Conservation (phyloP, 805 yeast genomes). For the Kazachstania viticola region DNA sequence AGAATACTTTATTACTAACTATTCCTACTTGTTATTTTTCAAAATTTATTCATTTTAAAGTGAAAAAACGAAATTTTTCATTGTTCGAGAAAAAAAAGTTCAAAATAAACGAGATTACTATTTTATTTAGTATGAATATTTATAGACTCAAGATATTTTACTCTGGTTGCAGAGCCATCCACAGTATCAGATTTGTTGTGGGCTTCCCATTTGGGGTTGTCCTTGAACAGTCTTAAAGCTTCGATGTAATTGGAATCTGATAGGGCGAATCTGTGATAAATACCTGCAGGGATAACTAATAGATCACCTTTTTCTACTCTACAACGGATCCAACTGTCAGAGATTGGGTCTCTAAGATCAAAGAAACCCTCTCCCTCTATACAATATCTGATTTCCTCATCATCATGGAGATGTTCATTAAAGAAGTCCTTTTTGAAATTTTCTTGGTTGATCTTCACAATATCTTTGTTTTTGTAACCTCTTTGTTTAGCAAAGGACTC, state of each 20-base stretch:
- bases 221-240: conserved; percentile 79
- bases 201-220: conserved; percentile 95
- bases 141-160: conserved; percentile 30
- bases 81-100: too few relatives aligned
- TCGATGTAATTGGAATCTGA: conserved; percentile 49
- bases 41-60: too few relatives aligned
- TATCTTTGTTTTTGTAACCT: conserved; percentile 70
- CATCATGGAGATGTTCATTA: conserved; percentile 87
- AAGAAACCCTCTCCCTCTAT: conserved; percentile 86
- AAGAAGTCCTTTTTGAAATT: conserved; percentile 57
- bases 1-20: too few relatives aligned
- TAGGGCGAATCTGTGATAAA: conserved; percentile 86
- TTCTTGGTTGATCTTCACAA: conserved; percentile 45
- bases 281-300: conserved; percentile 77
- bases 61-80: too few relatives aligned
- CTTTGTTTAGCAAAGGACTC: conserved; percentile 65
- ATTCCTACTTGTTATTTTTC: too few relatives aligned
- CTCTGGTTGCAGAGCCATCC: conserved; percentile 36
- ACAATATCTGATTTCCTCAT: conserved; percentile 89
- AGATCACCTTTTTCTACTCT: conserved; percentile 52
- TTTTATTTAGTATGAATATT: too few relatives aligned
- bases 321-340: conserved; percentile 67
- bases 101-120: too few relatives aligned
- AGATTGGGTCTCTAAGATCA: conserved; percentile 55
- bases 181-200: conserved; percentile 48